Evolutionary conservation across 306 rosid species (phyloP).

Genomic region (Nissolia schottii): DNA sequence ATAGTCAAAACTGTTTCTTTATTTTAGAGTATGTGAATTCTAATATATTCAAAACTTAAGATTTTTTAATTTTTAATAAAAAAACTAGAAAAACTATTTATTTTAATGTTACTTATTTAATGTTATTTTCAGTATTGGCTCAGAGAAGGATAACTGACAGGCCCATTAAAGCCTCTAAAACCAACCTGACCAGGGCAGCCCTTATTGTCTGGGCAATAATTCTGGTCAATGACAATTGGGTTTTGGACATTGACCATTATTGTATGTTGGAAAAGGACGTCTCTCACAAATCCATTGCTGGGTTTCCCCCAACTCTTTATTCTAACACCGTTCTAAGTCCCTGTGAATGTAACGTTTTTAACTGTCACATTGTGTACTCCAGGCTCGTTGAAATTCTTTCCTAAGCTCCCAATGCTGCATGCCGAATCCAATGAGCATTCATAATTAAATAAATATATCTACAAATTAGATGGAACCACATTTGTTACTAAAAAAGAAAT

Average conservation of each 20-base stretch:
- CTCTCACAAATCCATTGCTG: constrained; percentile 40
- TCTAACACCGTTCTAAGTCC: constrained; percentile 57
- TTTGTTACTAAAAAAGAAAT: not conserved
- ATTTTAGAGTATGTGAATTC: too few relatives aligned
- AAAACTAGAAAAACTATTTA: too few relatives aligned
- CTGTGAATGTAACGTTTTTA: constrained; percentile 32
- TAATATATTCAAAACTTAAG: too few relatives aligned
- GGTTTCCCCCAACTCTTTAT: constrained; percentile 66
- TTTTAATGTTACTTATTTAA: too few relatives aligned
- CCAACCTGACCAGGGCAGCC: constrained; percentile 49
- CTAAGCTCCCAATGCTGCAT: constrained; percentile 74
- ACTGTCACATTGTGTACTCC: constrained; percentile 74
- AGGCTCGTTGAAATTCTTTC: constrained; percentile 28
- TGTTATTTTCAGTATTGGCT: too few relatives aligned
- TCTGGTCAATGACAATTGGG: constrained; percentile 59
- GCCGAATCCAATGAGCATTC: not conserved
- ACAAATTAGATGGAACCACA: not conserved
- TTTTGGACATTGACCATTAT: constrained; percentile 53
- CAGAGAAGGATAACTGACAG: not conserved
- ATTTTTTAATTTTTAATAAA: too few relatives aligned
- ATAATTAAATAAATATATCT: not conserved
- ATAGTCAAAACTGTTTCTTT: too few relatives aligned
- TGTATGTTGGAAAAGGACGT: constrained; percentile 41
- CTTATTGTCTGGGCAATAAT: constrained; percentile 45
- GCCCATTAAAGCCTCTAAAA: not conserved